These are phyloP conservation scores for Phylloporus arenicola DNA, from an alignment of 768 basidiomycete genomes.

Conservation along the genomic window DNA sequence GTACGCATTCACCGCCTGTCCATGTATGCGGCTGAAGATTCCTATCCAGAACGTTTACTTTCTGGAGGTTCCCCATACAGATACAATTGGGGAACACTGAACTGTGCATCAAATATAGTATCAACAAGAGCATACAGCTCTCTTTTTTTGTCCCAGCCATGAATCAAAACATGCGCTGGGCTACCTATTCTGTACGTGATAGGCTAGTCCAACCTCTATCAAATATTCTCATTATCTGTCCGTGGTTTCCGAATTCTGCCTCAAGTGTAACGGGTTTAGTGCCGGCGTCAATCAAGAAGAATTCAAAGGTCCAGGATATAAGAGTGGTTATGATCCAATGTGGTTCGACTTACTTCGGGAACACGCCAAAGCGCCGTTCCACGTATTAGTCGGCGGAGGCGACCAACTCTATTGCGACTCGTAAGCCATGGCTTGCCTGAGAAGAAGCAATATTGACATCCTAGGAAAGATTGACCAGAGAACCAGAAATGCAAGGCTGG, in stretches of 20 bases:
- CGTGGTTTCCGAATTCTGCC: not conserved
- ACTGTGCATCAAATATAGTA: constrained; percentile 71
- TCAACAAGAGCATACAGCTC: constrained; percentile 75
- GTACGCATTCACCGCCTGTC: constrained; percentile 30
- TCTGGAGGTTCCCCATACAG: constrained; percentile 89
- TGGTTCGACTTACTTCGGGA: constrained; percentile 90
- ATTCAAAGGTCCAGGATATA: constrained; percentile 76
- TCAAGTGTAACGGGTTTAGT: constrained; percentile 83
- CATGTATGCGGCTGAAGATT: not conserved
- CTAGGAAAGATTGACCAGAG: constrained; percentile 60
- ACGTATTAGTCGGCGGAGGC: constrained; percentile 89
- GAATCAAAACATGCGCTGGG: constrained; percentile 85
- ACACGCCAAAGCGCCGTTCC: constrained; percentile 78
- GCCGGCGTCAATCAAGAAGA: constrained; percentile 86
- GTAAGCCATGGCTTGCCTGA: constrained; percentile 34
- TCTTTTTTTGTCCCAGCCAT: constrained; percentile 80
- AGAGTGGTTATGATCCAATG: constrained; percentile 80
- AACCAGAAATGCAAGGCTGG: constrained; percentile 90
- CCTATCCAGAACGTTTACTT: constrained; percentile 68
- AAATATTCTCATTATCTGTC: not conserved
- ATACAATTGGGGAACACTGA: constrained; percentile 69
- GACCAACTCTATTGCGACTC: constrained; percentile 88
- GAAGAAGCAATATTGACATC: not conserved
- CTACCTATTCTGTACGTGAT: constrained; percentile 69
- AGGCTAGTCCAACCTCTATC: not conserved